Base-by-base conservation (phyloP, 306 rosid genomes). In the Spatholobus suberectus region DNA sequence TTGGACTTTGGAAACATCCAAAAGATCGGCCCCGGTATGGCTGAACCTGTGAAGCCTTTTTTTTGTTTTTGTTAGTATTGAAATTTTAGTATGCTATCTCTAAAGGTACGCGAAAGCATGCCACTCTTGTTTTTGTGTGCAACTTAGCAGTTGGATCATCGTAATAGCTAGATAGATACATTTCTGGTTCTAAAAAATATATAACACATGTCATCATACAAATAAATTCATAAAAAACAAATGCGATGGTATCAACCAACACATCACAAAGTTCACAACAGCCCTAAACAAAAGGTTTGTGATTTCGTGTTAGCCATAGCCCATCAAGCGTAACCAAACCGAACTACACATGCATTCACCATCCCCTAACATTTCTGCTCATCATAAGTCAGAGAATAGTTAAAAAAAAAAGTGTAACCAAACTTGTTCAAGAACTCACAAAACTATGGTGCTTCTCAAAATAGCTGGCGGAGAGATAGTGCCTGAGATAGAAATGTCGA, bases 401-500 rank as follows among this genome's bases (percentile, higher is more conserved):
- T 15, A n/a, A n/a, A 43, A 12, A 13, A 44, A 15, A 17, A 52
- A 13, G 8, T 23, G 27, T 41, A 24, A 40, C 21, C 62, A 76
- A 61, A 35, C 66, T 73, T 73, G 68, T 2, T 40, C 72, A 27
- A 58, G 3, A 4, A 54, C 3, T 18, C 5, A 3, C n/a, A n/a
- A 32, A 35, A 37, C 18, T 23, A 79, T 84, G 81, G 84, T 84
- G 18, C 27, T 74, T n/a, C n/a, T 67, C 21, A 75, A 1, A 38
- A 75, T 84, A 23, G 6, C 10, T 4, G 81, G 93, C 3, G 88
- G 86, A 11, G 29, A 51, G 43, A 35, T 88, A 76, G 82, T 34
- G 47, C 88, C 86, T 0, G 76, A 32, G 38, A 68, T 88, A 41
- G 74, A 84, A 24, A 70, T 68, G 37, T 18, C n/a, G 0, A 1